Base-by-base conservation (phyloP, 140 eudicot species). In the Stevia rebaudiana region DNA sequence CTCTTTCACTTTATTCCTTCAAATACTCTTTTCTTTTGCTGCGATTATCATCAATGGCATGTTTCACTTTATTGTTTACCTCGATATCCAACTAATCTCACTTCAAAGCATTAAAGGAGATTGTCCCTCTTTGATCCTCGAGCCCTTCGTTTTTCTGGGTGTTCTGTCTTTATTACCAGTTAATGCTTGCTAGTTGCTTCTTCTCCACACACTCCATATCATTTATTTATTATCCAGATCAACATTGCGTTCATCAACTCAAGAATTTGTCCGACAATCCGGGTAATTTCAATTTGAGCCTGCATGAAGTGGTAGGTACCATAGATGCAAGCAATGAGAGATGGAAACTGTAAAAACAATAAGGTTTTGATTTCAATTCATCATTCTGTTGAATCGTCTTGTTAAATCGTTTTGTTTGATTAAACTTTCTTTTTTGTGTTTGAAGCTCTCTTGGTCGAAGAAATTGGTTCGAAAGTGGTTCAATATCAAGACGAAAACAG, bases 371-470 rank as follows among this genome's bases (percentile, higher is more conserved):
- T 57, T 48, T 22, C 28, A 42, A 62, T 63, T 40, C 10, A 36
- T 28, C 33, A 30, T 65, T 61, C 8, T 12, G 42, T 37, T 28
- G 2, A 1, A 28, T 28, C 33, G 4, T 28, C 4, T 28, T 37
- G 42, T 6, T 43, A 5, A 44, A 3, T 5, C 1, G 16, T 21
- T 13, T 56, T 42, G 11, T 11, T 35, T 57, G 61, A 65, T 65
- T 25, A 18, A 4, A 1, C 1, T 36, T 6, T 36, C 11, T 6
- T 8, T 43, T 35, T 64, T 33, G 43, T 4, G 40, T 57, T 36
- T 28, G 79, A 51, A 88, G 96, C 83, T 88, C 63, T 84, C 94
- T 18, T 90, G 97, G 95, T 82, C 95, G 30, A 87, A 79, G 78
- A 78, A 85, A 69, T 69, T 90, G 69, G 94, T 90, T 21, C 79